Evolutionary conservation across 148 eudicot species (phyloP).

Genomic region (Spergularia marina): DNA sequence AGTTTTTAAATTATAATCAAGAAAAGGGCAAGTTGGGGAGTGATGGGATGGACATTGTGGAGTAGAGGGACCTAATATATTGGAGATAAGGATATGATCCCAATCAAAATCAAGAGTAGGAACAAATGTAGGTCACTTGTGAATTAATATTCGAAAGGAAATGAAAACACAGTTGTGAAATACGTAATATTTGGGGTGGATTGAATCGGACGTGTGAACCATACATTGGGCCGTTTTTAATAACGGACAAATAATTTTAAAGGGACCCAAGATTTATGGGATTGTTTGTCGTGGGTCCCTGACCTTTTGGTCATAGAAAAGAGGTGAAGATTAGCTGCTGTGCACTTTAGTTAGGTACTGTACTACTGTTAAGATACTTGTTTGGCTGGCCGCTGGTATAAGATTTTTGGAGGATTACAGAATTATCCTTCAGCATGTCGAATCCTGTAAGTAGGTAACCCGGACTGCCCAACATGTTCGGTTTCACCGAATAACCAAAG

Average conservation of each 20-base stretch:
- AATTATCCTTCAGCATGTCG: too few relatives aligned
- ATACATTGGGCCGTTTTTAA: background rate
- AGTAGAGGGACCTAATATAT: conserved; percentile 15
- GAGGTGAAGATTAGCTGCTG: too few relatives aligned
- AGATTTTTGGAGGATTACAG: too few relatives aligned
- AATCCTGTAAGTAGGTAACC: too few relatives aligned
- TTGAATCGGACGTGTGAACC: conserved; percentile 5
- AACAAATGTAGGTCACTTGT: conserved; percentile 3
- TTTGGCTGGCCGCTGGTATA: too few relatives aligned
- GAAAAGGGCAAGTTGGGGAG: conserved; percentile 24
- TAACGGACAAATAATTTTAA: background rate
- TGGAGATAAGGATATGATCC: conserved; percentile 23
- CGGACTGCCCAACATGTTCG: too few relatives aligned
- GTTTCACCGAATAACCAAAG: too few relatives aligned
- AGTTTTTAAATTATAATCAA: background rate
- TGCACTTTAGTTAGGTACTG: too few relatives aligned
- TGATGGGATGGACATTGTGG: background rate
- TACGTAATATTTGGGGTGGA: background rate
- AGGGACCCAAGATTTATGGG: conserved; percentile 5
- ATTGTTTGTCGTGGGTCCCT: background rate
- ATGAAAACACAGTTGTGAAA: conserved; percentile 13
- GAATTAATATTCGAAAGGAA: background rate
- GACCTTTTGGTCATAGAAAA: background rate
- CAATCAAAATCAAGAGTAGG: background rate
- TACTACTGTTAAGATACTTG: too few relatives aligned